Evolutionary conservation across 306 rosid species (phyloP), one percentile per base, ranked within the genome.

Genomic region (Calophaca sinica): DNA sequence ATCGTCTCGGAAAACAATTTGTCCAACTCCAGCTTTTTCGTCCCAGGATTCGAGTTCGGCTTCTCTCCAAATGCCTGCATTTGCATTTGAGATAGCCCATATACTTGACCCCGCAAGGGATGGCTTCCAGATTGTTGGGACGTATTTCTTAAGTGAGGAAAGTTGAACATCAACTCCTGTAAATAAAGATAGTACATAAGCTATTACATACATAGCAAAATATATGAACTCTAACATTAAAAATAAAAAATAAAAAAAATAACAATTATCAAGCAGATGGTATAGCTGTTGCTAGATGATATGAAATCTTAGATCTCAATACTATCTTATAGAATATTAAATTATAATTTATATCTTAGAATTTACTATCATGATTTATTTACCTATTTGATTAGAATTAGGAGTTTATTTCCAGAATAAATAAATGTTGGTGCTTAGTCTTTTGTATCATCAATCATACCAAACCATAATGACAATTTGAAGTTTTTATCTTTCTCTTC

Each of bases 1-100:
- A 75, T 92, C 84, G n/a, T 85, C 92, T 73, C 91, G 86, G 77
- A 91, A 94, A 85, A 90, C 97, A 64, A 90, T 96, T 79, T 81
- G 90, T 54, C 90, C 98, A 74, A 73, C 78, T 60, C 88, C 87
- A 66, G 57, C 81, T 6, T 76, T 51, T 75, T 87, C 90, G 8
- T 94, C 96, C 97, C 96, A 94, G 8, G 94, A 89, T 77, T 87
- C 93, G 29, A 94, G 97, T 74, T 90, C 97, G 26, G 97, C 98
- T 83, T 85, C 94, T 79, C 86, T 91, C 97, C 97, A 94, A 62
- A 90, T 80, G 62, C 91, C 91, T 55, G 79, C 74, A 48, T 79
- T 81, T 72, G 79, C 46, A 79, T 89, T 88, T 28, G 97, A 79
- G 77, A 80, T 64, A 9, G 98, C 97, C 97, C 88, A 91, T 72